Base-by-base conservation (phyloP, 495 filamentous ascomycete genomes). In the Penicillium cataractarum region DNA sequence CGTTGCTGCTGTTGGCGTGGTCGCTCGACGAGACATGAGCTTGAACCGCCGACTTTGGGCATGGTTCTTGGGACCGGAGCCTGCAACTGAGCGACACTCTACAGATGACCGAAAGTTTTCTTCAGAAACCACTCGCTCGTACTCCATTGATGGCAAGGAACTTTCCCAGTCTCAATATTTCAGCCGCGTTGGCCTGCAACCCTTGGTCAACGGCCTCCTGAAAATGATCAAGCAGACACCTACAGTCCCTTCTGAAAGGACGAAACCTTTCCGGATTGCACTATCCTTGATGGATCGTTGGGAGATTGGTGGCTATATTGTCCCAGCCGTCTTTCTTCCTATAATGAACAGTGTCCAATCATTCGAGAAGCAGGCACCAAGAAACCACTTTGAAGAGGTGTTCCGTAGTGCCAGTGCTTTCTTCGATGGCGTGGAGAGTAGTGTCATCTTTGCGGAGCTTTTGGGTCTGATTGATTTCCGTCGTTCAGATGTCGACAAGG, bases 251-350 rank as follows among this genome's bases (percentile, higher is more conserved):
- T 74, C 85, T 3, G 91, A 97, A 60, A 83, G 86, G 69, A 92
- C 93, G n/a, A 86, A 85, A 50, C 93, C 96, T 1, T 96, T 96
- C 63, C 87, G 92, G 35, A 93, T 98, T 60, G 95, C 92, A 57
- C 80, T 97, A 6, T 97, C 96, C 17, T 77, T 99, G 55, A 97
- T 98, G 96, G 95, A 99, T 78, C 86, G 92, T 31, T 97, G 92
- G 93, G 96, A 99, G 70, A 91, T 99, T 67, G 95, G 95, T 21
- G 92, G 90, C 12, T 78, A 93, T 24, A 87, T 99, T 53, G 88
- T 97, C 6, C 90, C 93, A 0, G 87, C 90, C 31, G 85, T 98
- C 12, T 98, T 99, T 68, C 77, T 96, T 2, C 90, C 93, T 12
- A 86, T 92, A n/a, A 84, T 98, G 60, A 78, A 88, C 69, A 93